Conservation (phyloP, 805 yeast species). For the Candida nonsorbophila region DNA sequence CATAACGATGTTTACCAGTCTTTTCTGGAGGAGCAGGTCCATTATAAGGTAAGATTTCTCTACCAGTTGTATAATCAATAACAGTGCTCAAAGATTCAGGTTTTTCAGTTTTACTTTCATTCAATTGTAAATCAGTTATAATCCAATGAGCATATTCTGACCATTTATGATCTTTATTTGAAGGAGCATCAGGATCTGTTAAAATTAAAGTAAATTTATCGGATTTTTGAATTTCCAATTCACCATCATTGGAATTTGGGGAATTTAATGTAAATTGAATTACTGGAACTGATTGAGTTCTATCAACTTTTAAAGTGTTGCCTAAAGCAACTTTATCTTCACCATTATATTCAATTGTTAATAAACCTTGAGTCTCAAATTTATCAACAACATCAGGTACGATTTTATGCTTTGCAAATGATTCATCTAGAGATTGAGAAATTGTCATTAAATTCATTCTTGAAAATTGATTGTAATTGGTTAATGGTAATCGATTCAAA, state of each 20-base stretch:
- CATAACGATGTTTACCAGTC: slow-evolving; percentile 85
- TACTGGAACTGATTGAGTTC: slow-evolving; percentile 63
- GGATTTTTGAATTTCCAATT: slow-evolving; percentile 34
- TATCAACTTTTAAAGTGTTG: slow-evolving; percentile 57
- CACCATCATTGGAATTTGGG: slow-evolving; percentile 30
- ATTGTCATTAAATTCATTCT: slow-evolving; percentile 46
- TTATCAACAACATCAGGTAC: slow-evolving; percentile 50
- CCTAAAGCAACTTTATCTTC: slow-evolving; percentile 76
- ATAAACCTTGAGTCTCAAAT: slow-evolving; percentile 47
- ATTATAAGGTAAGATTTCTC: slow-evolving; percentile 48
- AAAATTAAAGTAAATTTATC: slow-evolving; percentile 68
- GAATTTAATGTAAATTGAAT: slow-evolving; percentile 61
- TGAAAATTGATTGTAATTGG: slow-evolving; percentile 6
- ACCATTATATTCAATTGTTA: slow-evolving; percentile 53
- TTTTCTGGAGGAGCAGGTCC: slow-evolving; percentile 92
- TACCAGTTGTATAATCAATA: slow-evolving; percentile 31
- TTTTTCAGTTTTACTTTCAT: slow-evolving; percentile 11
- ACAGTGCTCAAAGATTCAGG: slow-evolving; percentile 22
- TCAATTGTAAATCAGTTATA: slow-evolving; percentile 46
- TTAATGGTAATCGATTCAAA: too few relatives aligned
- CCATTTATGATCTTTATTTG: slow-evolving; percentile 78
- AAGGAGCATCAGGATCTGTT: slow-evolving; percentile 95
- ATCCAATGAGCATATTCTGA: slow-evolving; percentile 82
- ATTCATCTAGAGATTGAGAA: slow-evolving; percentile 50
- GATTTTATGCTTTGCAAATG: slow-evolving; percentile 43